phyloP scores from a whole-genome alignment of 164 flowering plant species.

The Tetracentron sinense region DNA sequence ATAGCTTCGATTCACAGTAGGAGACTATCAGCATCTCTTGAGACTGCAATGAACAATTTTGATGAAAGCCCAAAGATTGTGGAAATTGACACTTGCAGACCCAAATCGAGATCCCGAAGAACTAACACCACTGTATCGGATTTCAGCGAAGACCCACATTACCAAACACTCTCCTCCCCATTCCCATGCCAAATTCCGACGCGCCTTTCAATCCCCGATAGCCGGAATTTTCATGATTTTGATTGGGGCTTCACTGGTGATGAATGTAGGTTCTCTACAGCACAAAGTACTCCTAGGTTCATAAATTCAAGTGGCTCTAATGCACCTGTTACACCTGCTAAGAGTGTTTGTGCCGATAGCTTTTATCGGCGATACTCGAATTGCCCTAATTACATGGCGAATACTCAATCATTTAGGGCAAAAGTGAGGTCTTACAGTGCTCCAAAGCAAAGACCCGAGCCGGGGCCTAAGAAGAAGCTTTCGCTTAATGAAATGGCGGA shows the following conservation, averaged over 20 bases:
- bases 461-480: too few relatives aligned
- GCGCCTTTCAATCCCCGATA: constrained; percentile 30
- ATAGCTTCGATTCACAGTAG: too few relatives aligned
- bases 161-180: constrained; percentile 35
- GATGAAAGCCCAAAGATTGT: constrained; percentile 60
- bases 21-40: too few relatives aligned
- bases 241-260: constrained; percentile 44
- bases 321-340: constrained; percentile 27
- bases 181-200: constrained; percentile 33
- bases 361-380: too few relatives aligned
- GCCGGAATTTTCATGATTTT: constrained; percentile 23
- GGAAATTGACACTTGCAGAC: constrained; percentile 48
- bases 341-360: too few relatives aligned
- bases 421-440: too few relatives aligned
- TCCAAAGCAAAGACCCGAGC: too few relatives aligned
- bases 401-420: too few relatives aligned
- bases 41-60: constrained; percentile 15
- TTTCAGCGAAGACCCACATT: constrained; percentile 25
- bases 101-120: constrained; percentile 40
- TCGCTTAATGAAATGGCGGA: too few relatives aligned
- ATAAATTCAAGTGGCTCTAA: constrained; percentile 11
- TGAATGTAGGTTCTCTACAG: constrained; percentile 43
- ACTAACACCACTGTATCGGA: constrained; percentile 24
- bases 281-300: constrained; percentile 52
- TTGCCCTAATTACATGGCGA: too few relatives aligned